Percentiles rank a stretch among this genome's conserved stretches.
These are phyloP conservation scores for Aureoboletus auriporus DNA, from an alignment of 768 basidiomycete species.

Conservation along the genomic window DNA sequence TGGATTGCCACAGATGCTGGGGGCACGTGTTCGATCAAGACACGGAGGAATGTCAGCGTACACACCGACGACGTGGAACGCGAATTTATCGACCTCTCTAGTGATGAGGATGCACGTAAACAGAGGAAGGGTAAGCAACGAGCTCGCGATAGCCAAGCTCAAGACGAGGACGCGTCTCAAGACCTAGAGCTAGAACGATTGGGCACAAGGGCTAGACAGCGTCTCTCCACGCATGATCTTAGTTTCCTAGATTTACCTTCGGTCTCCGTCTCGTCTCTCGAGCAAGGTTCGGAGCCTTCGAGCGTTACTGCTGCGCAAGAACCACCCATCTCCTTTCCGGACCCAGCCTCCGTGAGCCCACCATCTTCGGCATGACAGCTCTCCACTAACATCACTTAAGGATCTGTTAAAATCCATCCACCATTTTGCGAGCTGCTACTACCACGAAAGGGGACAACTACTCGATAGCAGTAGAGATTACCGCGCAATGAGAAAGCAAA, in stretches of 20 bases:
- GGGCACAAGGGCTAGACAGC: constrained; percentile 33
- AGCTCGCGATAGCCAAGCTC: constrained; percentile 10
- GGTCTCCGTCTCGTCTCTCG: constrained; percentile 5
- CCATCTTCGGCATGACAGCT: not conserved
- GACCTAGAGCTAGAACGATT: constrained; percentile 12
- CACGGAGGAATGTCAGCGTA: constrained; percentile 24
- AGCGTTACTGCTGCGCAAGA: constrained; percentile 2
- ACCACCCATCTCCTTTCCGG: constrained; percentile 18
- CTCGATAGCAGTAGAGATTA: constrained; percentile 46
- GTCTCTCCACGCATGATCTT: constrained; percentile 42
- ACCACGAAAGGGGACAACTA: constrained; percentile 58
- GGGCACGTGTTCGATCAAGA: constrained; percentile 42
- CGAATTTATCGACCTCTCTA: constrained; percentile 20
- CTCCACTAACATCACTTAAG: constrained; percentile 31
- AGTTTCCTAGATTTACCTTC: constrained; percentile 47
- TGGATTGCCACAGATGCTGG: constrained; percentile 69
- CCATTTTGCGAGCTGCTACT: constrained; percentile 52
- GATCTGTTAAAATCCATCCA: constrained; percentile 52
- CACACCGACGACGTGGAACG: constrained; percentile 23
- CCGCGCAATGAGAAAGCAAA: constrained; percentile 40
- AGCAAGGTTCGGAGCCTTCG: constrained; percentile 1
- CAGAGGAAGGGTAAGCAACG: constrained; percentile 25
- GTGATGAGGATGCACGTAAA: constrained; percentile 12
- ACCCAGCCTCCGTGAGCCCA: constrained; percentile 51
- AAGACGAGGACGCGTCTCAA: constrained; percentile 5